phyloP scores from a whole-genome alignment of 805 yeast genomes.

The Teunomyces aglyptinius region DNA sequence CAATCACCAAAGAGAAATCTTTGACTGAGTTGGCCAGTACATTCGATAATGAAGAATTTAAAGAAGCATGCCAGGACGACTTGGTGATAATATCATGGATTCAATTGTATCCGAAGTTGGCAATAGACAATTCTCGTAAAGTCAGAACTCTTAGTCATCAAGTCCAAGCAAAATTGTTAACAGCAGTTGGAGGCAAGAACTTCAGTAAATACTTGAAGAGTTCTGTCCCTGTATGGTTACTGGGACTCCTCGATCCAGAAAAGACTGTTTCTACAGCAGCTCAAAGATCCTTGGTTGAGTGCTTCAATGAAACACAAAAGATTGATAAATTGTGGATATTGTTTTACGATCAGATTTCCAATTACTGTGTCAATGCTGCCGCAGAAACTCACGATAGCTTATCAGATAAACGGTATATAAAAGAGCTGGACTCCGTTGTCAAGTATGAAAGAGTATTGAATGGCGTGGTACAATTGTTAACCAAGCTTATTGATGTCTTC shows the following conservation, averaged over 20 bases:
- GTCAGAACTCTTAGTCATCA: constrained; percentile 65
- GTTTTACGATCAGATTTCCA: constrained; percentile 55
- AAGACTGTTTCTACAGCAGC: constrained; percentile 55
- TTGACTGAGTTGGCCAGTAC: constrained; percentile 43
- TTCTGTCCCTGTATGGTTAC: constrained; percentile 69
- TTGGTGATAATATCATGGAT: constrained; percentile 64
- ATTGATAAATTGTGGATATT: constrained; percentile 55
- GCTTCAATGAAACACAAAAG: constrained; percentile 56
- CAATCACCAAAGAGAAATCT: constrained; percentile 83
- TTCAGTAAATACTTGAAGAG: constrained; percentile 67
- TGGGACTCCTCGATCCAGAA: constrained; percentile 73
- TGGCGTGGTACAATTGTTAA: constrained; percentile 50
- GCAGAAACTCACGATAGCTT: constrained; percentile 62
- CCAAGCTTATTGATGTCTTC: constrained; percentile 16
- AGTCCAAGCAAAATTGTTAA: constrained; percentile 50
- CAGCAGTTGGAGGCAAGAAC: constrained; percentile 52
- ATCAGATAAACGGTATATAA: constrained; percentile 71
- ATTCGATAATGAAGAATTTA: background rate
- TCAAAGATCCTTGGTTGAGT: constrained; percentile 40
- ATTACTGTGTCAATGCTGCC: constrained; percentile 52
- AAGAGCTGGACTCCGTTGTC: constrained; percentile 60
- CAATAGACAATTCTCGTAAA: constrained; percentile 65
- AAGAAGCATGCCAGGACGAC: constrained; percentile 41
- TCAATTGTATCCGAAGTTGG: constrained; percentile 76
- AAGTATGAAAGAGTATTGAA: constrained; percentile 61